These are phyloP conservation scores for Cerrena zonata DNA, from an alignment of 1,284 basidiomycete species.

Conservation along the genomic window DNA sequence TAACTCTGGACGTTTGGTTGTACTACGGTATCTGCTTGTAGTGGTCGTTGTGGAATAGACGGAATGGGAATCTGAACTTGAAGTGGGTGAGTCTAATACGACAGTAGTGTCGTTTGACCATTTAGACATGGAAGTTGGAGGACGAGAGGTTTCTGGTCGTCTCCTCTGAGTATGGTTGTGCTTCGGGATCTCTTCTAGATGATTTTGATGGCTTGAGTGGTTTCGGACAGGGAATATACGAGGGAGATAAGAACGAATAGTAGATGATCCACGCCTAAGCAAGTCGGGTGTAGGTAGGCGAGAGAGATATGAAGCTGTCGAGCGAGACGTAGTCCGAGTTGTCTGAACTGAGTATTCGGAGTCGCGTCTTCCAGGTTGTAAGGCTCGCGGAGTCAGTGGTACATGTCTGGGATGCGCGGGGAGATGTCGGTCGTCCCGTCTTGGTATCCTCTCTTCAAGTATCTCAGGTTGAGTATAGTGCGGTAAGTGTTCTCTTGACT, in stretches of 20 bases:
- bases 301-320: conserved; percentile 7
- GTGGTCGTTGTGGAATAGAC: neutral
- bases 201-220: neutral
- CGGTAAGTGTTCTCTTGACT: no score
- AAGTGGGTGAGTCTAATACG: neutral
- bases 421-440: neutral
- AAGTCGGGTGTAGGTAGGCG: neutral
- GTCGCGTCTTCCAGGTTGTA: neutral
- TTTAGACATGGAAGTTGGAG: neutral
- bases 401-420: conserved; percentile 14
- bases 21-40: neutral
- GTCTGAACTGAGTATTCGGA: neutral
- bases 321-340: neutral
- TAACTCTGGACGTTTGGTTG: no score
- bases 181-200: neutral
- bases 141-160: neutral
- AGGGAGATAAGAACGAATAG: neutral
- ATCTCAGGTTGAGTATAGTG: no score
- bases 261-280: neutral
- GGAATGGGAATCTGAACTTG: neutral
- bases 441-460: no score
- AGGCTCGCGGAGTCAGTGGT: conserved; percentile 17
- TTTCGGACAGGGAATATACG: neutral
- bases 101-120: neutral
- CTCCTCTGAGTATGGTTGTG: neutral